These are phyloP conservation scores for Chenopodium berlandieri DNA, from an alignment of 148 eudicot species.

Conservation along the genomic window DNA sequence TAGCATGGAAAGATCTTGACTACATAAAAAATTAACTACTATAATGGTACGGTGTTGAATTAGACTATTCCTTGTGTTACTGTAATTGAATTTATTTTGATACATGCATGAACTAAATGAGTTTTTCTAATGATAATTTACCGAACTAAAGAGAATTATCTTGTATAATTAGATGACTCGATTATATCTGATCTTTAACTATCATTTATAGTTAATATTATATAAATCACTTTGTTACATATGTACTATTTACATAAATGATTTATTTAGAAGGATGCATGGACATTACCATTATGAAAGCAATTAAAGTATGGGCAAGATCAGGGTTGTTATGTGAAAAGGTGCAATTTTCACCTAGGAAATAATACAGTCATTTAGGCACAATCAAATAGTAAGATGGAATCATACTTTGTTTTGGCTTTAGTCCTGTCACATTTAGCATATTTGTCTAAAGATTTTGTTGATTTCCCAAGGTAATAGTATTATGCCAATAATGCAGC, in stretches of 20 bases:
- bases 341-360: background rate
- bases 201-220: no score
- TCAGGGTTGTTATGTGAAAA: background rate
- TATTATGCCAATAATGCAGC: conserved; percentile 6
- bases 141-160: no score
- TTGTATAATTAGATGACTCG: no score
- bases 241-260: background rate
- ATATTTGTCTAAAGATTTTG: conserved; percentile 10
- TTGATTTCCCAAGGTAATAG: conserved; percentile 7
- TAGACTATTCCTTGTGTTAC: no score
- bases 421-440: conserved; percentile 21
- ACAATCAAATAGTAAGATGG: conserved; percentile 4
- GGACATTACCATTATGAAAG: background rate
- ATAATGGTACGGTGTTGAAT: no score
- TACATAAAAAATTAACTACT: no score
- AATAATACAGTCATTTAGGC: conserved; percentile 13
- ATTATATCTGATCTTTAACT: no score
- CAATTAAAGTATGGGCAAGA: background rate
- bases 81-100: no score
- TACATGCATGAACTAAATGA: no score
- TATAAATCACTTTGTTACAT: background rate
- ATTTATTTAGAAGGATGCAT: background rate
- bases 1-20: no score
- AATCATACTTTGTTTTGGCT: conserved; percentile 24
- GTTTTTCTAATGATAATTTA: no score